Conservation (phyloP, 2,329 filamentous ascomycete genomes). For the Ophidiomyces ophidiicola region DNA sequence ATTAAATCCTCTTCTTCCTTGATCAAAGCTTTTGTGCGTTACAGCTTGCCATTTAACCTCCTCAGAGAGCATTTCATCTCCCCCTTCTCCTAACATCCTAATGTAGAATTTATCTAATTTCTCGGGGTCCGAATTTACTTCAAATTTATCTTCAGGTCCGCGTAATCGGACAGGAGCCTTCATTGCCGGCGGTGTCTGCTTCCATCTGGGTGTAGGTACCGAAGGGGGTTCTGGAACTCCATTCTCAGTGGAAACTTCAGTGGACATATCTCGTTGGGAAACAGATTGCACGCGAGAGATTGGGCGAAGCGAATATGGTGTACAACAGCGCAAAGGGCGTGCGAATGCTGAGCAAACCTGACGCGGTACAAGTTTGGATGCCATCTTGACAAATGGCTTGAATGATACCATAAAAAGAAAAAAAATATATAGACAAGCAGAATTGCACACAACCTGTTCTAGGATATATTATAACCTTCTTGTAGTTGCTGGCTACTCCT, state of each 20-base stretch:
- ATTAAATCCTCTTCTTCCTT: slow-evolving; percentile 87
- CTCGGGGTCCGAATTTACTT: slow-evolving; percentile 60
- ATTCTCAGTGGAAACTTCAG: slow-evolving; percentile 18
- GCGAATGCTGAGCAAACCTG: slow-evolving; percentile 15
- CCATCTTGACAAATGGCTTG: no score
- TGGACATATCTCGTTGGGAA: slow-evolving; percentile 21
- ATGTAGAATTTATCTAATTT: slow-evolving; percentile 67
- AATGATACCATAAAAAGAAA: no score
- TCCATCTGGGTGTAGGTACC: slow-evolving; percentile 50
- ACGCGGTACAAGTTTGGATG: slow-evolving; percentile 13
- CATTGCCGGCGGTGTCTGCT: slow-evolving; percentile 55
- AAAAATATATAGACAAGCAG: no score
- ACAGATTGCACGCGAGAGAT: slow-evolving; percentile 20
- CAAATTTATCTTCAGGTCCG: slow-evolving; percentile 39
- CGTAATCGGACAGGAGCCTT: slow-evolving; percentile 50
- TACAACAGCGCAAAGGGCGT: slow-evolving; percentile 17
- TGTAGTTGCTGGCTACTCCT: no score
- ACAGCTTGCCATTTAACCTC: slow-evolving; percentile 95
- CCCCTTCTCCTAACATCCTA: slow-evolving; percentile 59
- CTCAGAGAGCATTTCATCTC: slow-evolving; percentile 64
- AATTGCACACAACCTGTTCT: no score
- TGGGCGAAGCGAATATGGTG: slow-evolving; percentile 18
- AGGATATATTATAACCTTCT: no score
- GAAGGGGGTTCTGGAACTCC: slow-evolving; percentile 20
- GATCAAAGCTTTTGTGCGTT: slow-evolving; percentile 97